A percentile compares a stretch with the other conserved stretches of the same genome.
phyloP scores from a whole-genome alignment of 495 filamentous ascomycete genomes.

The Opeltia flavorubescens region DNA sequence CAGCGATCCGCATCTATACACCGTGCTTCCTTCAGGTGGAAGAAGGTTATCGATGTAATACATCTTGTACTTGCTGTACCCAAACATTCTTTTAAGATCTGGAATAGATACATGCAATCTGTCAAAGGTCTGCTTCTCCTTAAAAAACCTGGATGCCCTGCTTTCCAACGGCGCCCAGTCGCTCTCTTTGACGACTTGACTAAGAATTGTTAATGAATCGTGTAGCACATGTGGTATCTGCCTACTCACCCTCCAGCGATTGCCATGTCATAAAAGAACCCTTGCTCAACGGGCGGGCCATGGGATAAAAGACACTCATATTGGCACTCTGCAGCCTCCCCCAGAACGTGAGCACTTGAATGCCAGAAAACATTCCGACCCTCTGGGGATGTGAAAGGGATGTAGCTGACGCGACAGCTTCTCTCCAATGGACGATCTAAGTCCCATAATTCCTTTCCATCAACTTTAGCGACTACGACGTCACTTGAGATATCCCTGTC shows the following conservation, averaged over 20 bases:
- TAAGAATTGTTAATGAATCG: slow-evolving; percentile 5
- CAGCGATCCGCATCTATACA: slow-evolving; percentile 73
- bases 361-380: slow-evolving; percentile 87
- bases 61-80: slow-evolving; percentile 90
- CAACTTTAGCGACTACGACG: slow-evolving; percentile 65
- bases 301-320: slow-evolving; percentile 86
- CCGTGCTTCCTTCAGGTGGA: slow-evolving; percentile 74
- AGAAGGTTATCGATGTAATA: slow-evolving; percentile 92
- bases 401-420: slow-evolving; percentile 60
- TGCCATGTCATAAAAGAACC: slow-evolving; percentile 98
- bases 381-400: slow-evolving; percentile 74
- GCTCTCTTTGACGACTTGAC: slow-evolving; percentile 49
- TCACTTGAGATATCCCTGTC: slow-evolving; percentile 37
- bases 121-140: slow-evolving; percentile 94
- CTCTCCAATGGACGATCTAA: slow-evolving; percentile 75
- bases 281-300: slow-evolving; percentile 80
- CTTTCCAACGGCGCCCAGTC: slow-evolving; percentile 75
- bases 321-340: slow-evolving; percentile 77
- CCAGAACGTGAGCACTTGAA: slow-evolving; percentile 83
- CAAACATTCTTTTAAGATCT: slow-evolving; percentile 88
- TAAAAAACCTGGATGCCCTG: slow-evolving; percentile 63
- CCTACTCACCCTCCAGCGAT: slow-evolving; percentile 47
- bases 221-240: background rate
- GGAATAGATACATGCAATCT: slow-evolving; percentile 77
- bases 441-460: slow-evolving; percentile 78